Base-by-base conservation (phyloP, 805 yeast genomes). In the Blastobotrys muscicola region DNA sequence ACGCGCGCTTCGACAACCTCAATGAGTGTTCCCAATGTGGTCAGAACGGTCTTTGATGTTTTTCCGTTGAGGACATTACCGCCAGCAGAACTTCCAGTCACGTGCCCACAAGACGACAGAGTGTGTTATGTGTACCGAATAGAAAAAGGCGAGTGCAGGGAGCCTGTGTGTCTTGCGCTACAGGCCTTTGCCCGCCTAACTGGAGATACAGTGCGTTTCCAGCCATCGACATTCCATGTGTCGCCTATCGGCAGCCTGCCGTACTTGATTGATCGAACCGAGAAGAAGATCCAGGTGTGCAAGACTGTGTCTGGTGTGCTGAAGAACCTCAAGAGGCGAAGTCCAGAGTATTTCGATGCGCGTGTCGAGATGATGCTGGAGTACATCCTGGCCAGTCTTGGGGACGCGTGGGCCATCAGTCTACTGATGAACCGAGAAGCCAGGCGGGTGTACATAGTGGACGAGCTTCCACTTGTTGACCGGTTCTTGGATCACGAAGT, bases 1-100 rank as follows among this genome's bases (percentile, higher is more conserved):
- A 20, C 6, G 26, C 26, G 26, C 26, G 26, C 26, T 20, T 20
- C 26, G 10, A 29, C 40, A 8, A 11, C 8, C 12, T 7, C 32
- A 38, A 14, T 29, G 57, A 49, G 43, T 37, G 60, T 62, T 2
- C 67, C 67, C 0, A 51, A 38, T 15, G 49, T 52, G 0, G 54
- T 61, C 3, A 47, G 54, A 32, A 42, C 38, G 29, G 43, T 60
- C n/a, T 62, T 62, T 43, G 64, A 61, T 40, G 16, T 29, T 32
- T 62, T 62, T 36, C 67, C 67, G 2, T 44, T 62, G 36, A 39
- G 39, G 8, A 47, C 53, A 11, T 49, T 29, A 47, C 52, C 43
- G 10, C 41, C 54, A 8, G 39, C 49, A 12, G 38, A 20, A 11
- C 43, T 40, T 10, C 38, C 49, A 11, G 39, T 33, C 12, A 31